A percentile compares a stretch with the other conserved stretches of the same genome.
These are phyloP conservation scores for Pugionium cornutum DNA, from an alignment of 345 rosid species.

Conservation along the genomic window DNA sequence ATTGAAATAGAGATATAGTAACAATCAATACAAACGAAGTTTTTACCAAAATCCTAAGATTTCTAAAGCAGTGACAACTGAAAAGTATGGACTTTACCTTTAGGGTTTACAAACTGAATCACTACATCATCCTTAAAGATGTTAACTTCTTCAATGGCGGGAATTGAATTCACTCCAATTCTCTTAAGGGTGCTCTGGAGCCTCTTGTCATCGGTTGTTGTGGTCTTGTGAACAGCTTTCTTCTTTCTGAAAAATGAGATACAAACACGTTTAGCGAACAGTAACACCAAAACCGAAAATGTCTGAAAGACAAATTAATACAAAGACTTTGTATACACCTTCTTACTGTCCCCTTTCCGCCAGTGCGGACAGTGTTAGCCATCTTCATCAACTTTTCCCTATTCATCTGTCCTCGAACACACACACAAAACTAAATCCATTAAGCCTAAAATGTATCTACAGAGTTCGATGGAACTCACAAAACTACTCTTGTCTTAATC, in stretches of 20 bases:
- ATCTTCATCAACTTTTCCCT: conserved; percentile 87
- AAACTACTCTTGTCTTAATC: not conserved
- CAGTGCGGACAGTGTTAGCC: conserved; percentile 97
- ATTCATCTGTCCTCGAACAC: conserved; percentile 58
- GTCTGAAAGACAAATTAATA: not conserved
- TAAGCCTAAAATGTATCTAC: not conserved
- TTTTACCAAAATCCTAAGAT: not conserved
- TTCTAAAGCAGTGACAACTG: too few species aligned
- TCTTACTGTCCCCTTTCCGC: conserved; percentile 93
- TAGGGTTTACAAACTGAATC: conserved; percentile 85
- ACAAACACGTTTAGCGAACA: not conserved
- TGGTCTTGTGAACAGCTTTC: conserved; percentile 98
- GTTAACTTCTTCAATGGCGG: conserved; percentile 97
- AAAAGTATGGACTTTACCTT: conserved; percentile 47
- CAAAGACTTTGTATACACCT: conserved; percentile 44
- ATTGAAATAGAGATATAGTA: not conserved
- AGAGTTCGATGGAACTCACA: not conserved
- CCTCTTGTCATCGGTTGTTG: conserved; percentile 95
- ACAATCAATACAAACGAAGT: not conserved
- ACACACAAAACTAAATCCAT: not conserved
- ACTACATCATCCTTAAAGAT: conserved; percentile 94
- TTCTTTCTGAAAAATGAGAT: conserved; percentile 63
- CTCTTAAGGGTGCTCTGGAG: conserved; percentile 96
- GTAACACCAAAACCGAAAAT: not conserved
- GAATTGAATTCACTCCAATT: conserved; percentile 87